A percentile compares a stretch with the other conserved stretches of the same genome.
phyloP scores from a whole-genome alignment of 129 eudicot genomes.

The Sambucus nigra region DNA sequence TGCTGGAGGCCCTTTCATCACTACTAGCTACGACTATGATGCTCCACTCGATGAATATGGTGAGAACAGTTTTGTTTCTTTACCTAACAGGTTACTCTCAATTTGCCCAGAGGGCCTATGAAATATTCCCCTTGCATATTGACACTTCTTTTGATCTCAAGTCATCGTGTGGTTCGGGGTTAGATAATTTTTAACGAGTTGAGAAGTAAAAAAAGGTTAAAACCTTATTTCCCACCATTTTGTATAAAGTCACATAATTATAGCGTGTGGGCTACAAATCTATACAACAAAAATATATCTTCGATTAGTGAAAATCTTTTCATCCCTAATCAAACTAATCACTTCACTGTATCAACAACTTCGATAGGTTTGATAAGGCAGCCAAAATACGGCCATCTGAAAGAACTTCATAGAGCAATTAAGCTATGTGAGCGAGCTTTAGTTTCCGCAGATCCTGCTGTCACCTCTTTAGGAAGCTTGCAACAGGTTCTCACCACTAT shows the following conservation, averaged over 20 bases:
- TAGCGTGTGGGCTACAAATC: too few relatives aligned
- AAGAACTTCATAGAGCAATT: slow-evolving; percentile 52
- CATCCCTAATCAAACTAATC: neutral
- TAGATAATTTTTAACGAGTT: too few relatives aligned
- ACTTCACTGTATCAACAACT: neutral
- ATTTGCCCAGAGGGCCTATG: too few relatives aligned
- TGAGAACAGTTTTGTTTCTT: slow-evolving; percentile 11
- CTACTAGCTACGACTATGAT: slow-evolving; percentile 60
- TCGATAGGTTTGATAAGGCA: slow-evolving; percentile 46
- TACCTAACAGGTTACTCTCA: too few relatives aligned
- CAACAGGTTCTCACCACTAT: slow-evolving; percentile 29
- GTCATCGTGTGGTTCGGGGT: too few relatives aligned
- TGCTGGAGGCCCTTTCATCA: slow-evolving; percentile 64
- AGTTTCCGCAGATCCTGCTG: slow-evolving; percentile 36
- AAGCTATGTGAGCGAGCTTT: slow-evolving; percentile 45
- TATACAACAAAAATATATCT: neutral
- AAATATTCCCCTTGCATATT: too few relatives aligned
- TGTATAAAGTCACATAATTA: too few relatives aligned
- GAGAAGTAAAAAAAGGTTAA: too few relatives aligned
- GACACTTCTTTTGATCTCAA: too few relatives aligned
- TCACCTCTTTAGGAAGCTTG: slow-evolving; percentile 34
- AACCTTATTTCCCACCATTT: too few relatives aligned
- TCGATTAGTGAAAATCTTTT: neutral
- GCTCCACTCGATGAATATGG: slow-evolving; percentile 76
- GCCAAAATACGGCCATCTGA: slow-evolving; percentile 48